Base-by-base conservation (phyloP, 129 eudicot genomes). In the Cynara cardunculus region DNA sequence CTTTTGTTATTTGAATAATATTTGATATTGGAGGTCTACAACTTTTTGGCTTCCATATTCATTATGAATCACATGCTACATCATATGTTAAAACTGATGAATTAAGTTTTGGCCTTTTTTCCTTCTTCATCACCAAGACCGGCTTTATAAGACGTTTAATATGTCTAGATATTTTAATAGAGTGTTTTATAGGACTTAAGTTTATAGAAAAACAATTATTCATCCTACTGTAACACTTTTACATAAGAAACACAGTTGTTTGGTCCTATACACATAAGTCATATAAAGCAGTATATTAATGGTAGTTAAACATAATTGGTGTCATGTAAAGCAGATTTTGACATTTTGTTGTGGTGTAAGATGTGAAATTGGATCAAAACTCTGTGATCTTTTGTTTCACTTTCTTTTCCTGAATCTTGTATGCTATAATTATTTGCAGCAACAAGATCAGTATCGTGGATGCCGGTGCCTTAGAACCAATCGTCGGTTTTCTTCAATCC, bases 391-490 rank as follows among this genome's bases (percentile, higher is more conserved):
- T 69, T 16, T 10, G 21, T 28, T 27, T 75, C 21, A 71, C 7
- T 46, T 18, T 39, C 0, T 9, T 12, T 37, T 9, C 7, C 5
- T 28, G 8, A 11, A 21, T 27, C 5, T 44, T 69, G 6, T 46
- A 21, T 70, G 11, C 12, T 25, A 25, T 24, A 3, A 14, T 74
- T 5, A 18, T 83, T 10, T 77, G 73, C 95, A 96, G 99, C 69
- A 96, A 96, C 85, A 96, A 96, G 84, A 84, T 89, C 41, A 88
- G 88, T 25, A 93, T 96, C 49, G 90, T 96, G 19, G 88, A 87
- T 2, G 90, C 92, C 5, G 99, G 99, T 80, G 98, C 93, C 22
- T 81, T 96, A n/a, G 87, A 86, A 64, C 99, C 99, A 4, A 93
- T 96, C 8, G 89, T 93, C 65, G 65, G 78, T 39, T 93, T 93